Evolutionary conservation across 2,329 filamentous ascomycete species (phyloP), one percentile per base, ranked within the genome.

Genomic region (Fusarium clavum): DNA sequence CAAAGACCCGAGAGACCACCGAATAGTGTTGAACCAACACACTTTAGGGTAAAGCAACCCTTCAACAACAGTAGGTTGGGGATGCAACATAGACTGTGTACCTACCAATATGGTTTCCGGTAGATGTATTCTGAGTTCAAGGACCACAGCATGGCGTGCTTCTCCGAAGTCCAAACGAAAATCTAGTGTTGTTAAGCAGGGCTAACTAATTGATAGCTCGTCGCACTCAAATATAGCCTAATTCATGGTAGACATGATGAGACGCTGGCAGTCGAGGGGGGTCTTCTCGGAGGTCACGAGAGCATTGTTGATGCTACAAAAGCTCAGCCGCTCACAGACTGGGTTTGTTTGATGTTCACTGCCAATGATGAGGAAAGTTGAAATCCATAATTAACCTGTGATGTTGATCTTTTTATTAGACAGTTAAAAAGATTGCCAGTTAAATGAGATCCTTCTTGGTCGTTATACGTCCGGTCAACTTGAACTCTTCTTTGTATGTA

Each of bases 241-340:
- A 47, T 55, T 56, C 53, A 54, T 45, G 49, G 14, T 20, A 34
- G 30, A 43, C 22, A 27, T 56, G 41, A 41, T 13, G 18, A 27
- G 55, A 34, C 25, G 40, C 48, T 51, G 54, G 27, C 45, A n/a
- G 24, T n/a, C 22, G 27, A 47, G 11, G 34, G 56, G 48, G 43
- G 41, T 22, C 51, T 40, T 20, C n/a, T n/a, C 29, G 41, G 16
- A 49, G 27, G 43, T 18, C 13, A 27, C 34, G 40, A 47, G 24
- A 59, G 44, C 24, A 30, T 47, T 43, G 24, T 29, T 22, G 25
- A 30, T 40, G 46, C 57, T 56, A 20, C 54, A 29, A 51, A 40
- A 9, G n/a, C 46, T 43, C 47, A 57, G 20, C 51, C 32, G 40
- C 20, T n/a, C 52, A 52, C 52, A 18, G 51, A 54, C 67, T 56